These are phyloP conservation scores for Podosphaera xanthii DNA, from an alignment of 2,329 filamentous ascomycete genomes.

Conservation along the genomic window DNA sequence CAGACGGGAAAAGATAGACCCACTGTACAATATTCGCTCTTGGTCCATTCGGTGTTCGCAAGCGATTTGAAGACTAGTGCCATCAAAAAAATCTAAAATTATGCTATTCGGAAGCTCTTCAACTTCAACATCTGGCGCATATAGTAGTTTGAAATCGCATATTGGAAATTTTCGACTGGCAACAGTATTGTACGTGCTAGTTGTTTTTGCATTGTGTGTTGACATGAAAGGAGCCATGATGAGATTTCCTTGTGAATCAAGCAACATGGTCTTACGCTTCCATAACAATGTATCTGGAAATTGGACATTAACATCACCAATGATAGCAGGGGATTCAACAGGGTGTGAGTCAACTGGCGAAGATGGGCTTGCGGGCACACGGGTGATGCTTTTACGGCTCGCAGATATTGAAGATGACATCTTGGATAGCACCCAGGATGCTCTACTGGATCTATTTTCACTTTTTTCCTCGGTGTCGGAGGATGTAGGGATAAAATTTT, in stretches of 20 bases:
- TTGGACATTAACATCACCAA: slow-evolving; percentile 69
- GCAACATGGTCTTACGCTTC: slow-evolving; percentile 76
- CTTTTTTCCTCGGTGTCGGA: slow-evolving; percentile 25
- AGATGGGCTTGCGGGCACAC: not conserved
- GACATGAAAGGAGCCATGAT: slow-evolving; percentile 52
- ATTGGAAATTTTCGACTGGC: slow-evolving; percentile 65
- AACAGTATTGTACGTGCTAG: slow-evolving; percentile 22
- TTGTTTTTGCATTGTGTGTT: slow-evolving; percentile 16
- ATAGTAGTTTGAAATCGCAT: slow-evolving; percentile 58
- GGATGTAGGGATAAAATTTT: slow-evolving; percentile 19
- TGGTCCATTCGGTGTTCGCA: slow-evolving; percentile 39
- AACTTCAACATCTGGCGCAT: slow-evolving; percentile 68
- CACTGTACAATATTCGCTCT: slow-evolving; percentile 25
- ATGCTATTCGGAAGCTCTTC: slow-evolving; percentile 83
- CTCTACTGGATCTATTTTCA: slow-evolving; percentile 25
- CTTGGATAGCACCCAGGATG: slow-evolving; percentile 33
- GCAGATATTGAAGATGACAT: slow-evolving; percentile 35
- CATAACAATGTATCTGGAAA: slow-evolving; percentile 90
- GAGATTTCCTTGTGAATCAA: slow-evolving; percentile 66
- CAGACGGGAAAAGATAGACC: slow-evolving; percentile 3
- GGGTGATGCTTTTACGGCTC: slow-evolving; percentile 17
- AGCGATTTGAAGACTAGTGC: slow-evolving; percentile 39
- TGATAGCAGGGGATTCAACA: slow-evolving; percentile 17
- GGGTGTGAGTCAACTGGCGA: not conserved
- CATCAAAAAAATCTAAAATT: slow-evolving; percentile 35